Evolutionary conservation across 306 rosid genomes (phyloP).

Genomic region (Castanea mollissima): DNA sequence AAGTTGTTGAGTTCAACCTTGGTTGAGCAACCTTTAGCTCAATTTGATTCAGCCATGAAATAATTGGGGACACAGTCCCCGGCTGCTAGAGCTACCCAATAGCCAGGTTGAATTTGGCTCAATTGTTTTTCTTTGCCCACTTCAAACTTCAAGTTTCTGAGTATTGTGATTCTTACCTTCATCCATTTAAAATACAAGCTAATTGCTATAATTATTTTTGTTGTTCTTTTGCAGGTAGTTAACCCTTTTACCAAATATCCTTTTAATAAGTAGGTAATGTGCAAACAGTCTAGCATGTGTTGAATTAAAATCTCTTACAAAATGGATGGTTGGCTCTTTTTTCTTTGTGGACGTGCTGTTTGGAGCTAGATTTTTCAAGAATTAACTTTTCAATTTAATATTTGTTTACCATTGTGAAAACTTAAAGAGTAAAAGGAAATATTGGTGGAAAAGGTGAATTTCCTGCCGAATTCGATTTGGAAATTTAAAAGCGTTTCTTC

Average conservation of each 20-base stretch:
- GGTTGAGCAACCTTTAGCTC: not conserved
- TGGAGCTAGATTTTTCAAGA: not conserved
- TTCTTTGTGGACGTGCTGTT: not conserved
- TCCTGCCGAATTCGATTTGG: not conserved
- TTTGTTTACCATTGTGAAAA: not conserved
- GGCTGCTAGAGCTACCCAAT: not conserved
- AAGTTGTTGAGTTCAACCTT: not conserved
- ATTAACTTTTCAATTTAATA: not conserved
- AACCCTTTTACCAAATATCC: slow-evolving; percentile 99
- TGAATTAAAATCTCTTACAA: not conserved
- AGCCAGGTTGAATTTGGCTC: not conserved
- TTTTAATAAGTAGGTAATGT: slow-evolving; percentile 27
- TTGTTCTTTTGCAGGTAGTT: slow-evolving; percentile 76
- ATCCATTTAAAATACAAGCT: slow-evolving; percentile 6
- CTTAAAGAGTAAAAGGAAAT: not conserved
- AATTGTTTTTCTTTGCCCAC: not conserved
- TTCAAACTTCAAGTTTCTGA: slow-evolving; percentile 2
- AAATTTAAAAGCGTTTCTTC: too few relatives aligned
- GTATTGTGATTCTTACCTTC: not conserved
- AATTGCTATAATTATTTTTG: slow-evolving; percentile 18
- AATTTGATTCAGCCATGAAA: not conserved
- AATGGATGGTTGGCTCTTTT: not conserved
- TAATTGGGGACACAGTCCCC: not conserved
- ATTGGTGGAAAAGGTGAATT: not conserved
- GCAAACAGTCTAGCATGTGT: not conserved